Evolutionary conservation across 164 flowering plant genomes (phyloP).

Genomic region (Tetracentron sinense): DNA sequence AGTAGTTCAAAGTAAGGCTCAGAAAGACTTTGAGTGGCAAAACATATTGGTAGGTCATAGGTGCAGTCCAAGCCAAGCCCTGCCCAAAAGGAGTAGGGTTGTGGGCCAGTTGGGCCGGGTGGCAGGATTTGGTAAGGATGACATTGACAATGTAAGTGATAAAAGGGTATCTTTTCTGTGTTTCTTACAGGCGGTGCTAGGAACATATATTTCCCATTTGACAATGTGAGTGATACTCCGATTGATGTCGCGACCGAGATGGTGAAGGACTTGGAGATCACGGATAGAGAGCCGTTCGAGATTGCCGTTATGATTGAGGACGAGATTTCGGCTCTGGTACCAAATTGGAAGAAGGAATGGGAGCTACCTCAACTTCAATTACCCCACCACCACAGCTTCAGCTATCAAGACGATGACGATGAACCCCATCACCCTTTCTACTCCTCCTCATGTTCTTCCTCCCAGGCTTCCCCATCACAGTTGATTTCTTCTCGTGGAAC

Average conservation of each 20-base stretch:
- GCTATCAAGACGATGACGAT: conserved; percentile 33
- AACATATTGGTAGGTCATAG: no score
- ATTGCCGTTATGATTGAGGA: conserved; percentile 76
- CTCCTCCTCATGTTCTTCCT: conserved; percentile 46
- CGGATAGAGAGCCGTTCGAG: conserved; percentile 56
- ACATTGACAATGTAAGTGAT: no score
- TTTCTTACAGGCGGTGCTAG: conserved; percentile 38
- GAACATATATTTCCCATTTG: conserved; percentile 70
- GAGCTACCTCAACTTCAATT: conserved; percentile 9
- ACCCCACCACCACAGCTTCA: conserved; percentile 37
- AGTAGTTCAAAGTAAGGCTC: no score
- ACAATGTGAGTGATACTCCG: conserved; percentile 58
- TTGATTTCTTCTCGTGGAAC: conserved; percentile 20
- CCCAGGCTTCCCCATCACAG: conserved; percentile 44
- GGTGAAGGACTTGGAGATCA: conserved; percentile 79
- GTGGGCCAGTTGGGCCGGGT: no score
- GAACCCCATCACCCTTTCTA: conserved; percentile 39
- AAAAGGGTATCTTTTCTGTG: neutral
- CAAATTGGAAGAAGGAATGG: conserved; percentile 39
- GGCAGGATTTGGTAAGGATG: no score
- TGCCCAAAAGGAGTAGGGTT: no score
- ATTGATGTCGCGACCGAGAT: conserved; percentile 80
- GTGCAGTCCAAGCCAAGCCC: no score
- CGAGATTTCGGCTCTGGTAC: conserved; percentile 55
- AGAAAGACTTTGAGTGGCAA: no score